Conservation (phyloP, 352 stramenopile genomes). For the Bremia lactucae region DNA sequence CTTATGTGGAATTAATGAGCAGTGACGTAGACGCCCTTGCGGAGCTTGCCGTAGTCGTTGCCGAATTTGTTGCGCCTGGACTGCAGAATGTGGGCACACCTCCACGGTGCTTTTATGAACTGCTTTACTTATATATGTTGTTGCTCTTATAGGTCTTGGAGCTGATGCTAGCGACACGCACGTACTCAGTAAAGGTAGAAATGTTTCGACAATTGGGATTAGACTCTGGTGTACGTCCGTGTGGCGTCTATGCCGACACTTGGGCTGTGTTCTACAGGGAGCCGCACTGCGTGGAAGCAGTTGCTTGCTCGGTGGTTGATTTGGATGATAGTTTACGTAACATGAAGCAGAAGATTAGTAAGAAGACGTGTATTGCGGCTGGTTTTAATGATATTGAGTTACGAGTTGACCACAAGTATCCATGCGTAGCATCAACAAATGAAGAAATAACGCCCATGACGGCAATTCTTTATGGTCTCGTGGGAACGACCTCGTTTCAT, state of each 20-base stretch:
- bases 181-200: slow-evolving; percentile 73
- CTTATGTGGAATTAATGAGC: slow-evolving; percentile 22
- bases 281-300: slow-evolving; percentile 41
- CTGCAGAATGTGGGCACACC: slow-evolving; percentile 40
- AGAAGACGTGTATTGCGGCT: slow-evolving; percentile 43
- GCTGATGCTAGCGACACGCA: slow-evolving; percentile 61
- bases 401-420: slow-evolving; percentile 64
- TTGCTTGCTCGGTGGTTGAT: slow-evolving; percentile 53
- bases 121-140: slow-evolving; percentile 4
- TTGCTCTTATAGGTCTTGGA: slow-evolving; percentile 52
- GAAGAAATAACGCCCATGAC: slow-evolving; percentile 21
- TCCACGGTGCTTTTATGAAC: slow-evolving; percentile 1
- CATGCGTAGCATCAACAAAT: slow-evolving; percentile 16
- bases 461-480: slow-evolving; percentile 74
- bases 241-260: slow-evolving; percentile 34
- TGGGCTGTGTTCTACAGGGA: slow-evolving; percentile 73
- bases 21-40: slow-evolving; percentile 39
- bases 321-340: slow-evolving; percentile 21
- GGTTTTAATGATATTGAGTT: slow-evolving; percentile 62
- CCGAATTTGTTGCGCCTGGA: slow-evolving; percentile 44
- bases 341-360: slow-evolving; percentile 13
- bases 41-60: slow-evolving; percentile 38
- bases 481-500: slow-evolving; percentile 60
- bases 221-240: slow-evolving; percentile 54
- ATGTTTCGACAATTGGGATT: slow-evolving; percentile 73